Base-by-base conservation (phyloP, 805 yeast species). In the Wickerhamomyces strasburgensis region DNA sequence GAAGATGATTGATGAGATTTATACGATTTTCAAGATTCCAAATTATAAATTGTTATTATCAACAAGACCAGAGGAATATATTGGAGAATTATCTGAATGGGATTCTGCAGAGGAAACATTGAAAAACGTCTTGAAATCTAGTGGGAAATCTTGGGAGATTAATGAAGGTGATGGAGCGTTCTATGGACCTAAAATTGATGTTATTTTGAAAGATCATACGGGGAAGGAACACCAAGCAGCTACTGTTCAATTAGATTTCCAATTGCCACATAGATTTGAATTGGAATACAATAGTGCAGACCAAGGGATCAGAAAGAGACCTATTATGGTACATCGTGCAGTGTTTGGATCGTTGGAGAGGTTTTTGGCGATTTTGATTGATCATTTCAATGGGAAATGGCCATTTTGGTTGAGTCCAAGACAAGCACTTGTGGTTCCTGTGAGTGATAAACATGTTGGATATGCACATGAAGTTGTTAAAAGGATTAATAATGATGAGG, bases 331-430 rank as follows among this genome's bases (percentile, higher is more conserved):
- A 21, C 98, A 93, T 56, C 70, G 98, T 38, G 98, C 98, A 0
- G 87, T 90, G 2, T 86, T 87, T 57, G 98, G 98, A 0, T 88
- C 97, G 0, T 69, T 93, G 7, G 98, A 93, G 58, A 70, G 98
- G 52, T 93, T 93, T 55, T 64, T 93, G 62, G 96, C 98, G 2
- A 73, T 93, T 41, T 65, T 93, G 42, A 78, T 93, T 35, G 98
- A 93, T 57, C 94, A 89, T 47, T 86, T 79, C 57, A 75, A 76
- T 39, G 98, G 98, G 0, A 80, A 81, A 48, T 93, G 98, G 98
- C 98, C 98, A 8, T 88, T 93, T 57, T 93, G 98, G 98, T 56
- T 93, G 30, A 86, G 82, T 46, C 97, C 98, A 6, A 71, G 94
- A 44, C 98, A 93, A 57, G 93, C 90, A 0, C 69, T 84, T 27